A percentile compares a stretch with the other conserved stretches of the same genome.
phyloP scores from a whole-genome alignment of 495 filamentous ascomycete species.

The Xylaria grammica region DNA sequence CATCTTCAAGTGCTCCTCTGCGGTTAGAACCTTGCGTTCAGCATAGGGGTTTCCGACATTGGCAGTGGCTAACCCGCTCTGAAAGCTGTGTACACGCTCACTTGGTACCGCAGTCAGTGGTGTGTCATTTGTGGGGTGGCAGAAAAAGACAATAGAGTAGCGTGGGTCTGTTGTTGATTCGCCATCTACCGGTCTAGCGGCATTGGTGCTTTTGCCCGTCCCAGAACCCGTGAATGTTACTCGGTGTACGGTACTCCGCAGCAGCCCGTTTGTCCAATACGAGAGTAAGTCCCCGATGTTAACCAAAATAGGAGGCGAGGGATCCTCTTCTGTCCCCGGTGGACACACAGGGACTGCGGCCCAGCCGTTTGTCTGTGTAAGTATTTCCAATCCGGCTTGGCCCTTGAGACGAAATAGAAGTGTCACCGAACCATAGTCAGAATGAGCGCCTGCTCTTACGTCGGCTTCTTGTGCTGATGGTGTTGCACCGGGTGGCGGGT shows the following conservation, averaged over 20 bases:
- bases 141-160: slow-evolving; percentile 92
- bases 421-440: slow-evolving; percentile 88
- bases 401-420: slow-evolving; percentile 83
- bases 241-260: slow-evolving; percentile 85
- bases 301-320: slow-evolving; percentile 78
- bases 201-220: slow-evolving; percentile 20
- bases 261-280: slow-evolving; percentile 88
- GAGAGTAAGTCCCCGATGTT: slow-evolving; percentile 92
- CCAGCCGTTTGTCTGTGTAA: slow-evolving; percentile 61
- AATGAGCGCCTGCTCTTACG: slow-evolving; percentile 87
- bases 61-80: slow-evolving; percentile 32
- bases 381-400: slow-evolving; percentile 87
- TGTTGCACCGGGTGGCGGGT: slow-evolving; percentile 70
- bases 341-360: slow-evolving; percentile 66
- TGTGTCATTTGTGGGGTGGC: slow-evolving; percentile 79
- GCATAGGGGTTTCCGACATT: slow-evolving; percentile 48
- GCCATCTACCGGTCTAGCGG: slow-evolving; percentile 48
- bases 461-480: slow-evolving; percentile 71
- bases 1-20: slow-evolving; percentile 79
- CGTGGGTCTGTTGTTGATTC: slow-evolving; percentile 60
- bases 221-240: slow-evolving; percentile 72
- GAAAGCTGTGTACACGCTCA: slow-evolving; percentile 43
- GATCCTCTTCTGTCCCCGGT: slow-evolving; percentile 54
- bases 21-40: slow-evolving; percentile 71
- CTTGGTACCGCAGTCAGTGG: slow-evolving; percentile 79